A percentile compares a stretch with the other conserved stretches of the same genome.
Conservation (phyloP, 2,329 filamentous ascomycete genomes). For the Cytospora schulzeri region DNA sequence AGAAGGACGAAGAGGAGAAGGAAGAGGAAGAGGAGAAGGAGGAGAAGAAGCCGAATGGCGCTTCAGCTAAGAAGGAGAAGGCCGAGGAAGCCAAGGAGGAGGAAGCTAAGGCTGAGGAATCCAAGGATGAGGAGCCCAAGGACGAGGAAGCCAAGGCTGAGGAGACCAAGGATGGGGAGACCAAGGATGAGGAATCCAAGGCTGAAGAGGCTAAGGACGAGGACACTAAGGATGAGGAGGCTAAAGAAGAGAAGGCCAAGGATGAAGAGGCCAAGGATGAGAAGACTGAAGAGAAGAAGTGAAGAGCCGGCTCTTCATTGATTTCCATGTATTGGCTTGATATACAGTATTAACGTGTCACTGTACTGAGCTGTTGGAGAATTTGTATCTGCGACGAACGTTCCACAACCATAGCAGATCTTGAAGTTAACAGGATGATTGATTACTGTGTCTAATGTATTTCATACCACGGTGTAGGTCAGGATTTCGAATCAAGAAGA, state of each 20-base stretch:
- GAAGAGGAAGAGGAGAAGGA: constrained; percentile 6
- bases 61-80: background rate
- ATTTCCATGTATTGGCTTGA: background rate
- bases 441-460: background rate
- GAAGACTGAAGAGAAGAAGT: background rate
- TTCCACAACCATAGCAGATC: background rate
- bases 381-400: background rate
- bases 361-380: background rate
- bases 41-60: background rate
- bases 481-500: background rate
- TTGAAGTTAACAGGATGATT: background rate
- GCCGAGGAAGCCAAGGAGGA: constrained; percentile 29
- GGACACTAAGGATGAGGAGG: background rate
- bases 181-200: background rate
- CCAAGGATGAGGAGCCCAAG: constrained; percentile 19
- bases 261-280: background rate
- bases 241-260: background rate
- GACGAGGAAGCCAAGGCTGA: constrained; percentile 7
- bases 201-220: background rate
- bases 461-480: background rate
- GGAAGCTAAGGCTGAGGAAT: constrained; percentile 33
- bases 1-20: constrained; percentile 32
- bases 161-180: constrained; percentile 32
- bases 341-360: background rate
- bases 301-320: background rate